Evolutionary conservation across 2,329 filamentous ascomycete species (phyloP).

Genomic region (Cladosporium halotolerans): DNA sequence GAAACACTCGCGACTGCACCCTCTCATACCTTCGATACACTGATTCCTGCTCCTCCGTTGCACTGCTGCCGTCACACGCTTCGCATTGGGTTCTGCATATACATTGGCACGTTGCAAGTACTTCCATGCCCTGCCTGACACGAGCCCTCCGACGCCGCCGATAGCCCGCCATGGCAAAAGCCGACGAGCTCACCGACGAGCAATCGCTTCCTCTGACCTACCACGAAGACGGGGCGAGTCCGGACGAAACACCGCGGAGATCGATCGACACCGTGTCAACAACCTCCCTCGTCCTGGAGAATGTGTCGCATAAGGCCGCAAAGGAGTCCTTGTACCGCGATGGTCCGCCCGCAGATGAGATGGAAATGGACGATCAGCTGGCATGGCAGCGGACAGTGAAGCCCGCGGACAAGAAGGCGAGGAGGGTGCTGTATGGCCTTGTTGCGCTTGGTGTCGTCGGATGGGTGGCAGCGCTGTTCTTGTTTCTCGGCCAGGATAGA

Average conservation of each 20-base stretch:
- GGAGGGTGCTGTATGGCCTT: constrained; percentile 56
- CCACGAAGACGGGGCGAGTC: constrained; percentile 28
- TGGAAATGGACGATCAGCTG: constrained; percentile 48
- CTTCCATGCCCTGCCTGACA: background rate
- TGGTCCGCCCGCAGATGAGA: constrained; percentile 33
- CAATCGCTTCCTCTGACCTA: constrained; percentile 41
- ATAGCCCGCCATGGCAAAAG: constrained; percentile 14
- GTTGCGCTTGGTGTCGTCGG: constrained; percentile 56
- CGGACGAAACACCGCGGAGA: constrained; percentile 33
- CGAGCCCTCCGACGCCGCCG: background rate
- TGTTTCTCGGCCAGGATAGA: constrained; percentile 59
- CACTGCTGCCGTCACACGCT: no score
- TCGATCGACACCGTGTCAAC: constrained; percentile 75
- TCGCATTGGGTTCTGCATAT: no score
- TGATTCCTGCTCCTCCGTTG: background rate
- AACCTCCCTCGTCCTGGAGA: constrained; percentile 74
- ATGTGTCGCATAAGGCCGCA: constrained; percentile 54
- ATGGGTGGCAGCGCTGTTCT: constrained; percentile 62
- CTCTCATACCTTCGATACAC: background rate
- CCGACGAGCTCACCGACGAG: constrained; percentile 32
- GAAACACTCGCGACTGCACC: background rate
- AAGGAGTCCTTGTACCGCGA: constrained; percentile 37
- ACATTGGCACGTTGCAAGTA: no score
- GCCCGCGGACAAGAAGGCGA: constrained; percentile 60
- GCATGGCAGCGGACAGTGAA: constrained; percentile 36